Evolutionary conservation across 495 filamentous ascomycete genomes (phyloP), one percentile per base, ranked within the genome.

Genomic region (Penicillium dipodomyicola): DNA sequence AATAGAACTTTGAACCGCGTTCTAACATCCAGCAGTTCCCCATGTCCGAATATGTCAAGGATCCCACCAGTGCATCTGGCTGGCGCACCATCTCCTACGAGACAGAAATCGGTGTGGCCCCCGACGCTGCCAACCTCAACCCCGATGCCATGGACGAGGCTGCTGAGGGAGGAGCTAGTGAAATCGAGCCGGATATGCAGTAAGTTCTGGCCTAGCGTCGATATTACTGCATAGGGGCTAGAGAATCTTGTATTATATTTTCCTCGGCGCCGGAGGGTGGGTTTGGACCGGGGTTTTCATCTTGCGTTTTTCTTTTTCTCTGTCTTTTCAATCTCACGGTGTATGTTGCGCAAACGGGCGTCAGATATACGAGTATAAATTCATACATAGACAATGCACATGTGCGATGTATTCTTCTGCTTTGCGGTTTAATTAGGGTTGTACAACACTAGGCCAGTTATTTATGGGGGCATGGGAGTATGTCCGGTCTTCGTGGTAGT

Each of bases 1-100:
- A 15, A 2, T 4, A 9, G 9, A 40, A 41, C 15, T 0, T 1
- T n/a, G 27, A 35, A 23, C 27, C 5, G 19, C 8, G 0, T 23
- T 54, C 58, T 59, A 57, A 61, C 44, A 15, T 23, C 22, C 17
- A 14, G n/a, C 48, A 78, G 75, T 96, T 96, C 81, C 90, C 91
- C 11, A 93, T 89, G 57, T 87, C 90, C 68, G 91, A 96, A 71
- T 92, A 90, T 69, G 81, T 88, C 65, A 92, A 92, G 65, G 88
- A 93, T 51, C 60, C 77, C 10, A 73, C 75, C 7, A 76, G 82
- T 51, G 72, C 76, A 0, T 81, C 79, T 40, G 88, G 88, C 30
- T 93, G 89, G 89, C 77, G 79, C 47, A 80, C 87, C 4, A 74
- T 90, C 44, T 88, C 86, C 8, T 88, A 92, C 62, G 85, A 88